A percentile compares a stretch with the other conserved stretches of the same genome.
These are phyloP conservation scores for Malassezia sp. DNA, from an alignment of 1,284 basidiomycete species.

Conservation along the genomic window DNA sequence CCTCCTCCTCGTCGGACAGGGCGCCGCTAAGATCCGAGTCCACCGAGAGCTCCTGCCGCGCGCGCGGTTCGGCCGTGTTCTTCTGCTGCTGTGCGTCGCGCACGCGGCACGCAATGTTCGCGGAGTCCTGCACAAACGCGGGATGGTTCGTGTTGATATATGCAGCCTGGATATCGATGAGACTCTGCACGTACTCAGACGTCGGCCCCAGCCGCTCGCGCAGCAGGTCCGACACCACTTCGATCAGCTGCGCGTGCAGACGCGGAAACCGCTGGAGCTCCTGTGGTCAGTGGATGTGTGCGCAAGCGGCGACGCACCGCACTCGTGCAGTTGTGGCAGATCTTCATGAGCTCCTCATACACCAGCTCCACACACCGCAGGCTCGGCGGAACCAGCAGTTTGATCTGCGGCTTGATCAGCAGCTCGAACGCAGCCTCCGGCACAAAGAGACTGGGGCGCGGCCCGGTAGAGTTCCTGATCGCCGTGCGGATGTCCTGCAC, in stretches of 20 bases:
- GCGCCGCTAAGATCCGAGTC: slow-evolving; percentile 26
- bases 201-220: slow-evolving; percentile 91
- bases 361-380: slow-evolving; percentile 93
- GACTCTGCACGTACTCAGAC: slow-evolving; percentile 83
- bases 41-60: slow-evolving; percentile 25
- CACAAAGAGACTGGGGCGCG: slow-evolving; percentile 87
- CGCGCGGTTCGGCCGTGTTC: slow-evolving; percentile 46
- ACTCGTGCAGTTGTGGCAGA: slow-evolving; percentile 95
- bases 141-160: slow-evolving; percentile 99
- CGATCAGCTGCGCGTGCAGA: slow-evolving; percentile 83
- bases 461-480: slow-evolving; percentile 95
- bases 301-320: no score
- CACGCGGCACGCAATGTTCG: slow-evolving; percentile 42
- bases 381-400: slow-evolving; percentile 83
- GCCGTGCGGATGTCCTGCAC: slow-evolving; percentile 93
- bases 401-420: slow-evolving; percentile 96
- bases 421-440: slow-evolving; percentile 96
- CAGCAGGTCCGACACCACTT: slow-evolving; percentile 90
- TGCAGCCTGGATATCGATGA: slow-evolving; percentile 93
- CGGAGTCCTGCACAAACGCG: slow-evolving; percentile 58
- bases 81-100: slow-evolving; percentile 26
- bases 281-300: no score
- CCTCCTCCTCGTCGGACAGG: slow-evolving; percentile 27
- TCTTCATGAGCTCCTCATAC: slow-evolving; percentile 97
- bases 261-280: slow-evolving; percentile 94